These are phyloP conservation scores for Hanseniaspora guilliermondii DNA, from an alignment of 805 yeast genomes.

Conservation along the genomic window DNA sequence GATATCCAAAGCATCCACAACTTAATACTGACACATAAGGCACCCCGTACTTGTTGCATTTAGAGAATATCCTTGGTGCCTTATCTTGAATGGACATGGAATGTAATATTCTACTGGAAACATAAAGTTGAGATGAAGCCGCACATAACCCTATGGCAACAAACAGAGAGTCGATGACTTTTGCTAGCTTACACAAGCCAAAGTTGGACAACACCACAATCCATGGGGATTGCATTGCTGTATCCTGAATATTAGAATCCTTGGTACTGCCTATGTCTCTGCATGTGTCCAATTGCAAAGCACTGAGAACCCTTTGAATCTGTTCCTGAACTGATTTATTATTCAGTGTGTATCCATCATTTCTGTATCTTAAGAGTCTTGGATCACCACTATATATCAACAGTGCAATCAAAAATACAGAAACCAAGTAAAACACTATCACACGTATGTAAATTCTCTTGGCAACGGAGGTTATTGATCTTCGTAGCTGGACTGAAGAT, in stretches of 20 bases:
- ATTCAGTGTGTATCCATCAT: constrained; percentile 8
- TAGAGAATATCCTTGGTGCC: constrained; percentile 47
- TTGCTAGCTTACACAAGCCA: constrained; percentile 37
- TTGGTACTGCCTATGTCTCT: not conserved
- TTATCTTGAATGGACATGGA: constrained; percentile 43
- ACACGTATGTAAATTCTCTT: constrained; percentile 60
- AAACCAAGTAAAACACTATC: constrained; percentile 48
- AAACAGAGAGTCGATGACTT: constrained; percentile 38
- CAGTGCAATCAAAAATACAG: constrained; percentile 55
- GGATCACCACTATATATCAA: constrained; percentile 69
- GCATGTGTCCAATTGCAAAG: constrained; percentile 14
- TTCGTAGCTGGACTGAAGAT: constrained; percentile 54
- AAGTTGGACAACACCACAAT: constrained; percentile 44
- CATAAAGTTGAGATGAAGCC: constrained; percentile 43
- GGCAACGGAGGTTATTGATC: constrained; percentile 61
- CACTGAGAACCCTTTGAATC: not conserved
- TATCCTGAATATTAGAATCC: constrained; percentile 20
- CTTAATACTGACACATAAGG: constrained; percentile 59
- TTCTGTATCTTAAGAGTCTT: constrained; percentile 39
- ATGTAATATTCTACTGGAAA: constrained; percentile 44
- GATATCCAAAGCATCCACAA: constrained; percentile 45
- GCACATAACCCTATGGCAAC: constrained; percentile 44
- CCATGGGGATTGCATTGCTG: constrained; percentile 45
- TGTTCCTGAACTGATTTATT: not conserved
- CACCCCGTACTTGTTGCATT: constrained; percentile 51